Base-by-base conservation (phyloP, 768 basidiomycete species). In the Hirschioporus abietinus region DNA sequence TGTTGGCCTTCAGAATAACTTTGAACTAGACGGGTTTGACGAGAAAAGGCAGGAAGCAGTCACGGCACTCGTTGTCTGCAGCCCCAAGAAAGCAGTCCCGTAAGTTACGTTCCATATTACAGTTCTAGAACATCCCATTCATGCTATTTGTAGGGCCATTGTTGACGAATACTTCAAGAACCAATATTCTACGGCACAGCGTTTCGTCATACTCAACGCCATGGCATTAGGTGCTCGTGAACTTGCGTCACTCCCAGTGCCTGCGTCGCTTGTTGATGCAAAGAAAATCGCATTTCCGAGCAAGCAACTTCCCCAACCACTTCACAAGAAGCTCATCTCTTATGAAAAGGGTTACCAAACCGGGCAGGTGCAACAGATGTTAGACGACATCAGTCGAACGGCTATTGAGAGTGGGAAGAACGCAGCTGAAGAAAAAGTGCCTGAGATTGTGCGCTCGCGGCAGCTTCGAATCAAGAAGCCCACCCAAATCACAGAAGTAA, bases 131-230 rank as follows among this genome's bases (percentile, higher is more conserved):
- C 52, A 57, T 62, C 62, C 66, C 24, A 66, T 35, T 20, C 35
- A 20, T 15, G 34, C 10, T 36, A 1, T 18, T 60, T 65, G 10
- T 72, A 97, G 96, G 2, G 83, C 86, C 35, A 80, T 98, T 10
- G 88, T 93, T 64, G 94, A 96, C 74, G 93, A 97, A 72, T 96
- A 95, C 76, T 99, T 99, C 80, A 89, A 89, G 70, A 92, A 91
- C 62, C 93, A 96, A 69, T 97, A 96, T 76, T 96, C 97, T 0
- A 84, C 86, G 20, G 84, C 88, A 34, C 95, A 98, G 71, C 89
- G 96, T 8, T 91, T 86, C 68, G 85, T 87, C 10, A 93, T 95
- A 70, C 82, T 99, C 24, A 95, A 92, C 68, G 90, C 94, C 0
- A 79, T 99, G 12, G 93, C 92, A 0, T 76, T 95, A 35, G 93